These are phyloP conservation scores for Jatropha curcas DNA, from an alignment of 345 rosid species.

Conservation along the genomic window DNA sequence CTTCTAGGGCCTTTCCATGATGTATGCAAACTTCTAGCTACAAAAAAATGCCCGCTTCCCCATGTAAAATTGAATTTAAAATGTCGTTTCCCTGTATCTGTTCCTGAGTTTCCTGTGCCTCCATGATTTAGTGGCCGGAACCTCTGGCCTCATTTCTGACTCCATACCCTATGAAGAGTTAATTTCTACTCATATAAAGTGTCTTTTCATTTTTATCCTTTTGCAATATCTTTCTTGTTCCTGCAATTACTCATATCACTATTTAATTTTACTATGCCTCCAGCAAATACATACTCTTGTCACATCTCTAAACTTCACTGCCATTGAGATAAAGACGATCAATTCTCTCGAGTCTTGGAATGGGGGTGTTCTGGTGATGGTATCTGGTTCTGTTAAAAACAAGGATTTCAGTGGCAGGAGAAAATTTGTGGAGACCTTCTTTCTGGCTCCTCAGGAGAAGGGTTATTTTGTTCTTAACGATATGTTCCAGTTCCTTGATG, in stretches of 20 bases:
- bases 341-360: constrained; percentile 82
- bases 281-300: constrained; percentile 80
- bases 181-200: neutral
- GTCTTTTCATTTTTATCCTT: no score
- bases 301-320: constrained; percentile 61
- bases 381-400: constrained; percentile 79
- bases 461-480: constrained; percentile 91
- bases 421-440: constrained; percentile 79
- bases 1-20: no score
- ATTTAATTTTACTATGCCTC: constrained; percentile 9
- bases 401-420: constrained; percentile 62
- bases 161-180: neutral
- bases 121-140: neutral
- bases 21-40: no score
- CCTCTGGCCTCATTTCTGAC: neutral
- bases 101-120: no score
- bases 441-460: constrained; percentile 95
- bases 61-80: no score
- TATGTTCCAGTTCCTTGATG: constrained; percentile 76
- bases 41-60: no score
- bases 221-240: neutral
- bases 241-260: neutral
- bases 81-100: no score
- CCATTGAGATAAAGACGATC: constrained; percentile 93
- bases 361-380: constrained; percentile 84